phyloP scores from a whole-genome alignment of 495 filamentous ascomycete genomes.

The Terfezia boudieri region DNA sequence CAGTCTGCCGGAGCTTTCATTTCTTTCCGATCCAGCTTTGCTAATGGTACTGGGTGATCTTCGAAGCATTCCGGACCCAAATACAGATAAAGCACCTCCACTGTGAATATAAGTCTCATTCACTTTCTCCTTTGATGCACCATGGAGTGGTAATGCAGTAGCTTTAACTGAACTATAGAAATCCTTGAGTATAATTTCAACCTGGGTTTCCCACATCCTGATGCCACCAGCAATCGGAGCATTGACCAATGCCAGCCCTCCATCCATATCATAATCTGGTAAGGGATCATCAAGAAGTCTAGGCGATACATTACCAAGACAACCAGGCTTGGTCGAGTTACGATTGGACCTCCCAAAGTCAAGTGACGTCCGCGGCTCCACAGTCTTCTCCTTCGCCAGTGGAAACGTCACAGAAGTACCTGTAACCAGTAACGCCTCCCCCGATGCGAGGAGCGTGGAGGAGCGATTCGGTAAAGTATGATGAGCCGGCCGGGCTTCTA shows the following conservation, averaged over 20 bases:
- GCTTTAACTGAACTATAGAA: conserved; percentile 78
- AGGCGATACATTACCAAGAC: conserved; percentile 9
- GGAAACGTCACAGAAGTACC: conserved; percentile 8
- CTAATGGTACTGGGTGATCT: conserved; percentile 75
- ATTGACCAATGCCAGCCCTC: conserved; percentile 44
- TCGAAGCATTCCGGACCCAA: conserved; percentile 41
- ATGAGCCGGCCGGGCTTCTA: conserved; percentile 7
- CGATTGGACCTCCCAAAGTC: conserved; percentile 11
- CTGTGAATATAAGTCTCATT: conserved; percentile 16
- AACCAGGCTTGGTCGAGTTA: conserved; percentile 12
- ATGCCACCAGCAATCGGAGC: conserved; percentile 52
- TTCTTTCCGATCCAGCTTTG: conserved; percentile 49
- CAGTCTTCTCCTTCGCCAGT: conserved; percentile 5
- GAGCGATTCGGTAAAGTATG: conserved; percentile 13
- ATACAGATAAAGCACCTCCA: conserved; percentile 29
- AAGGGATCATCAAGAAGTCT: conserved; percentile 3
- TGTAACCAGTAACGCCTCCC: not conserved
- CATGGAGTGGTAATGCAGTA: conserved; percentile 63
- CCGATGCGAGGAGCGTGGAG: conserved; percentile 9
- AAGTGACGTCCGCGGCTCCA: conserved; percentile 10
- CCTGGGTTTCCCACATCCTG: conserved; percentile 67
- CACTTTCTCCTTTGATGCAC: conserved; percentile 20
- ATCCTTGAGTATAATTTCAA: conserved; percentile 75
- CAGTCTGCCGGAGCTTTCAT: conserved; percentile 18
- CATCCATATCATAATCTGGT: conserved; percentile 16